Conservation (phyloP, 129 eudicot genomes). For the Erigeron canadensis region DNA sequence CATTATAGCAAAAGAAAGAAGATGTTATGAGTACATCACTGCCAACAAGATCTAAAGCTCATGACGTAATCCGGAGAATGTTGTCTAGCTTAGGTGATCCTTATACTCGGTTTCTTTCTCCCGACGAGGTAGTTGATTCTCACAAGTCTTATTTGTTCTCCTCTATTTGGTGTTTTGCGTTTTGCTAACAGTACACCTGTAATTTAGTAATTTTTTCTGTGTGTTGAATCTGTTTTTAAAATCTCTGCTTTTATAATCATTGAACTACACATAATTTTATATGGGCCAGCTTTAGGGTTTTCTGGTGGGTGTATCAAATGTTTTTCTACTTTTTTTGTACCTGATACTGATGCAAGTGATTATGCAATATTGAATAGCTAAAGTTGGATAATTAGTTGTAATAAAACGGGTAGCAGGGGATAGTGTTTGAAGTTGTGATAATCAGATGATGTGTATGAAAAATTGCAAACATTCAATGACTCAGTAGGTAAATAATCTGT, state of each 20-base stretch:
- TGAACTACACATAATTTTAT: not conserved
- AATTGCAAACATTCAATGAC: too few species aligned
- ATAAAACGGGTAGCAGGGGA: too few species aligned
- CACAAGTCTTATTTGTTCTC: constrained; percentile 1
- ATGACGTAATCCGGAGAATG: constrained; percentile 76
- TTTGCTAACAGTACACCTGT: not conserved
- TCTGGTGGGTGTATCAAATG: not conserved
- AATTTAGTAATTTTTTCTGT: not conserved
- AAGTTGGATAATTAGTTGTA: too few species aligned
- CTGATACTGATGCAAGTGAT: too few species aligned
- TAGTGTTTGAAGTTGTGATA: too few species aligned
- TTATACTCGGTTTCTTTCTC: constrained; percentile 89
- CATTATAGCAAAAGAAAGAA: constrained; percentile 75
- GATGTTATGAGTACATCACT: constrained; percentile 59
- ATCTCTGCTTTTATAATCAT: not conserved
- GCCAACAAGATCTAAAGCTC: constrained; percentile 81
- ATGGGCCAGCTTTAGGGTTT: not conserved
- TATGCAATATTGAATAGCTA: too few species aligned
- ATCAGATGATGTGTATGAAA: too few species aligned
- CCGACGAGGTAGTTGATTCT: constrained; percentile 58
- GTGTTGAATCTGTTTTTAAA: not conserved
- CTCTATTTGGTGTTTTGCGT: not conserved
- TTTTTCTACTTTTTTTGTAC: not conserved
- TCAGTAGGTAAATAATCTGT: too few species aligned
- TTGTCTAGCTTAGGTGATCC: constrained; percentile 87